Percentiles rank a stretch among this genome's conserved stretches.
Evolutionary conservation across 176 grass and related monocot species (phyloP).

Genomic region (Olyra latifolia): DNA sequence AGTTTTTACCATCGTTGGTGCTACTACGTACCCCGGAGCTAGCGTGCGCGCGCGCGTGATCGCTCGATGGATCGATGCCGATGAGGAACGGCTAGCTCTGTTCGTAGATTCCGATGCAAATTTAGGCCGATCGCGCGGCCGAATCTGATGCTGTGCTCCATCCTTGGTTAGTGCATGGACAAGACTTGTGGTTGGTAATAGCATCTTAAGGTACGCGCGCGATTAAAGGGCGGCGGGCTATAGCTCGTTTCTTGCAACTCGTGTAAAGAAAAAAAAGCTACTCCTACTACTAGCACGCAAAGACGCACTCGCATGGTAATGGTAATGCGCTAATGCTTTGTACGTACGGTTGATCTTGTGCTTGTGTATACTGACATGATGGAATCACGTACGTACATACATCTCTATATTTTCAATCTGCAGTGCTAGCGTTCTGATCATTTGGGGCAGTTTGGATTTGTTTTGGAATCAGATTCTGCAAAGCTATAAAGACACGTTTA

Average conservation of each 20-base stretch:
- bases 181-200: not conserved
- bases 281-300: not conserved
- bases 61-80: not conserved
- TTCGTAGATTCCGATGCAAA: slow-evolving; percentile 27
- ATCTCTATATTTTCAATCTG: not conserved
- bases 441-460: not conserved
- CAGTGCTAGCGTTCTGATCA: not conserved
- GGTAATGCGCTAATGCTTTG: not conserved
- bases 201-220: slow-evolving; percentile 25
- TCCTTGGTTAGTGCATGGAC: slow-evolving; percentile 37
- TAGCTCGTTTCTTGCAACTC: not conserved
- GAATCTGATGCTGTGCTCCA: slow-evolving; percentile 37
- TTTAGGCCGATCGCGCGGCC: slow-evolving; percentile 15
- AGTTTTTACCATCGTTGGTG: not conserved
- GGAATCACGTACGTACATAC: too few relatives aligned
- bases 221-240: not conserved
- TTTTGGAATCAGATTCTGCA: too few relatives aligned
- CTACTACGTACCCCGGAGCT: not conserved
- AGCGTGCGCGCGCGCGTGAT: not conserved
- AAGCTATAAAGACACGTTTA: too few relatives aligned
- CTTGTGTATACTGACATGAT: not conserved
- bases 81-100: not conserved
- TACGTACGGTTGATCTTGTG: not conserved
- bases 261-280: not conserved
- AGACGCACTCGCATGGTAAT: not conserved